Percentiles rank a stretch among this genome's conserved stretches.
Evolutionary conservation across 768 basidiomycete genomes (phyloP).

Genomic region (Candolleomyces efflorescens): DNA sequence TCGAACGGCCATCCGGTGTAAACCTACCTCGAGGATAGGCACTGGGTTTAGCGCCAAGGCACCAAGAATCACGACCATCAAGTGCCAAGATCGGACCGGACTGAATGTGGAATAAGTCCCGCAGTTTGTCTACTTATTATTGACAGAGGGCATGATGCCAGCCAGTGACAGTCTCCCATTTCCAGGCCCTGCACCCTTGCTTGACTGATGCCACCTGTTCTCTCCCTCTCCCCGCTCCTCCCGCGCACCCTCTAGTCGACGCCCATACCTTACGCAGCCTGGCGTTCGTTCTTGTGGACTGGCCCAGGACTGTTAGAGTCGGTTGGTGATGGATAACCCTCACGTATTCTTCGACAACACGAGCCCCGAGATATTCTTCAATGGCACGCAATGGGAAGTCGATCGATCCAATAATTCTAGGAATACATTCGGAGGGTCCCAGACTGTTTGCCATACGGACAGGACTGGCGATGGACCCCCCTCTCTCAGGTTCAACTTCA

Average conservation of each 20-base stretch:
- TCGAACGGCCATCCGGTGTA: no score
- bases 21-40: no score
- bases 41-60: no score
- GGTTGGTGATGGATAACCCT: slow-evolving; percentile 1
- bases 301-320: no score
- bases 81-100: no score
- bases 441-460: not conserved
- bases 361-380: not conserved
- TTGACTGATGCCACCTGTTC: not conserved
- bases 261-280: not conserved
- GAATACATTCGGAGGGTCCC: slow-evolving; percentile 4
- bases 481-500: not conserved
- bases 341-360: slow-evolving; percentile 3
- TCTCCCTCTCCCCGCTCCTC: not conserved
- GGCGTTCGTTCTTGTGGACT: not conserved
- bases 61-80: no score
- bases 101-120: no score
- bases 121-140: no score
- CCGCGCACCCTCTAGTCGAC: not conserved
- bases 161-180: no score
- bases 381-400: not conserved
- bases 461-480: not conserved
- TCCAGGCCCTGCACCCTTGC: no score
- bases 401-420: not conserved
- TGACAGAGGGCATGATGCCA: no score